phyloP scores from a whole-genome alignment of 2,329 filamentous ascomycete species.

The Microsporum audouinii region DNA sequence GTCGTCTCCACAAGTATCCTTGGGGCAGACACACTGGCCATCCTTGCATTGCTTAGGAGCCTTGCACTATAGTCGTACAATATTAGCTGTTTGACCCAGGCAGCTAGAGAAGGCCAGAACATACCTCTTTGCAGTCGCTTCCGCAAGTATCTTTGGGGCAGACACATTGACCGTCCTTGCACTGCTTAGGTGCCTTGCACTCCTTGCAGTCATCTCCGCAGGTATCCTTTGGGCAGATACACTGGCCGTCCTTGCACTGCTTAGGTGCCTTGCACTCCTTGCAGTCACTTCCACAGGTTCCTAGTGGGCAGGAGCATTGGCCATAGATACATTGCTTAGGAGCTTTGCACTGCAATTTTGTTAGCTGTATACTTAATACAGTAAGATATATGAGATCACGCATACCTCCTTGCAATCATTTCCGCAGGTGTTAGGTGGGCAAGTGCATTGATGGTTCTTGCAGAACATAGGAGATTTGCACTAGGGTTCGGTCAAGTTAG shows the following conservation, averaged over 20 bases:
- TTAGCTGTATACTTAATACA: neutral
- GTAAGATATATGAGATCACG: neutral
- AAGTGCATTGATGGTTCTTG: neutral
- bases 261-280: neutral
- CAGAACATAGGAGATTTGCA: neutral
- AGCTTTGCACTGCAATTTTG: neutral
- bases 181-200: neutral
- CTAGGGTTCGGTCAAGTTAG: neutral
- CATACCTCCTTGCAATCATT: neutral
- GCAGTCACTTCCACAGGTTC: neutral
- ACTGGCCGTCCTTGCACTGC: neutral
- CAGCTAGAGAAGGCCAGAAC: neutral
- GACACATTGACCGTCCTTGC: neutral
- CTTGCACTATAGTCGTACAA: neutral
- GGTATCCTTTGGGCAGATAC: neutral
- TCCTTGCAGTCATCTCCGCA: neutral
- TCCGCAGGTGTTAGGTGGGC: slow-evolving; percentile 1
- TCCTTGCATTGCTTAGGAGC: neutral
- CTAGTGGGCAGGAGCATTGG: neutral
- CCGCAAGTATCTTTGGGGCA: neutral
- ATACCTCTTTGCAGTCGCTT: neutral
- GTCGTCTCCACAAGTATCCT: neutral
- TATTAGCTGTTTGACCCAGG: neutral
- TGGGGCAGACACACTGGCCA: neutral
- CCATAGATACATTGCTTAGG: neutral